Evolutionary conservation across 352 stramenopile genomes (phyloP), one percentile per base, ranked within the genome.

Genomic region (Globisporangium heterothallicum): DNA sequence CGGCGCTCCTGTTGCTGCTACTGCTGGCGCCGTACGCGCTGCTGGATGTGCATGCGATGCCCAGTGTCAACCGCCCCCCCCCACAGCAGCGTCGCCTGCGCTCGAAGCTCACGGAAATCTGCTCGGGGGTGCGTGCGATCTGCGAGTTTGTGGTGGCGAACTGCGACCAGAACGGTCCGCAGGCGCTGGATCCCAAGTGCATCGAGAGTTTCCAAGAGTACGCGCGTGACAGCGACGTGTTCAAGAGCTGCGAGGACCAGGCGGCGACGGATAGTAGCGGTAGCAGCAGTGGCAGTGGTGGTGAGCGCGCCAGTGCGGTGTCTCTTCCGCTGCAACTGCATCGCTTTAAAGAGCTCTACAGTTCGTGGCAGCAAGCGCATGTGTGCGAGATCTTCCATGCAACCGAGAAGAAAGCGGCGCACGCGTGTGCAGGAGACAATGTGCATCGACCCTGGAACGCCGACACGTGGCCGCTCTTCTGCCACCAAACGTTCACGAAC

Each of bases 121-220:
- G 76, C 53, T 25, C 48, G 3, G 56, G 68, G 12, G 83, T 87
- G 27, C 35, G 53, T 19, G 18, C 42, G 2, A 69, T 87, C 26
- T 80, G 71, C 56, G 53, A 66, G 26, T 84, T 70, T 44, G 71
- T 70, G 4, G 51, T 57, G 8, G 18, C 54, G n/a, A 49, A 74
- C 18, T 87, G 73, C 64, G 44, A 56, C 42, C 14, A 53, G 1
- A 43, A 62, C 12, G 22, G 41, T n/a, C n/a, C n/a, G n/a, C n/a
- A n/a, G 30, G 16, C 21, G 32, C 22, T 48, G 38, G 51, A 64
- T 26, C 12, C 43, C 25, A 63, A 67, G 19, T 87, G 76, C 49
- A 22, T 68, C 38, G 66, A 72, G 57, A 77, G 64, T 43, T 84
- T 87, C 42, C 41, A 72, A 61, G 65, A 79, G 24, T 84, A 77